Evolutionary conservation across 768 basidiomycete species (phyloP), one percentile per base, ranked within the genome.

Genomic region (Tricholoma bakamatsutake): DNA sequence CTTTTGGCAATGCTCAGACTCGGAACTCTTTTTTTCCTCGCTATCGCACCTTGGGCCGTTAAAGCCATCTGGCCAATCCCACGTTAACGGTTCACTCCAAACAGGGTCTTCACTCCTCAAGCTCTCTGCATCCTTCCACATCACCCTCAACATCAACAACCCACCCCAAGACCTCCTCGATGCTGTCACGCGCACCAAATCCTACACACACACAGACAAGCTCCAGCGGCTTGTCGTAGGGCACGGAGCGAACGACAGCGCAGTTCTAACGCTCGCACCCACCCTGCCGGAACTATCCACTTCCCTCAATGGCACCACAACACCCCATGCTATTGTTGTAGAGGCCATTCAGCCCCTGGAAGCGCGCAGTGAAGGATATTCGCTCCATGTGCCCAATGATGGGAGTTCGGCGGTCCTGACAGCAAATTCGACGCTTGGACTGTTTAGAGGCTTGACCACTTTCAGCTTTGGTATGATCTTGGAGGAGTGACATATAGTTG

Each of bases 401-500:
- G 85, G 84, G 13, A 71, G 73, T 0, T 62, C 69, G n/a, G 87
- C 84, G 12, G 74, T 65, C 0, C 66, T 91, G 45, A 73, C 67
- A 0, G 85, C 88, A 7, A 82, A 80, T 59, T 81, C 84, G 48
- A 81, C 84, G 0, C 68, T 90, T 42, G 89, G 89, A 0, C 67
- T 90, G 18, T 77, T 84, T 54, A 72, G 89, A 53, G 90, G 89
- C 2, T 67, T 92, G 57, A 84, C 85, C n/a, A 91, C 88, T 0
- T 92, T 93, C 85, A 87, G 64, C 70, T 90, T 34, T 87, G 83
- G 76, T 90, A 87, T 62, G 71, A 79, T 56, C 64, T 71, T 30
- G 63, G 67, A 6, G 77, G 72, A 6, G 70, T 69, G 11, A 77
- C 73, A 1, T 88, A 87, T 61, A 75, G 79, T 0, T 67, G 77